phyloP scores from a whole-genome alignment of 805 yeast species.

The Spathaspora passalidarum region DNA sequence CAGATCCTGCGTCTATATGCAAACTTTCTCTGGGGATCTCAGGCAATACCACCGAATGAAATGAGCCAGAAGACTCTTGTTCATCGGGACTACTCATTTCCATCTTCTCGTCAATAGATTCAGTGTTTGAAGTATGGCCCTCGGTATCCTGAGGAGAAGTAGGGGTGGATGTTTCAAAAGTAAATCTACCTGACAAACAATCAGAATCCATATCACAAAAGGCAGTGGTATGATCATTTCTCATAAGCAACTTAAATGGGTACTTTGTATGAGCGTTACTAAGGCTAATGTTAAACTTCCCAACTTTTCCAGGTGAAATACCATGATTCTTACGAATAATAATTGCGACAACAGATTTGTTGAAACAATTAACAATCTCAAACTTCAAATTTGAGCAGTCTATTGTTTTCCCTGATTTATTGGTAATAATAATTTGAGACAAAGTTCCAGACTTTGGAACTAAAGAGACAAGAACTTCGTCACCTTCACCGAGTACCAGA shows the following conservation, averaged over 20 bases:
- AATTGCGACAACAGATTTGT: slow-evolving; percentile 21
- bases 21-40: slow-evolving; percentile 26
- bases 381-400: slow-evolving; percentile 30
- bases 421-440: slow-evolving; percentile 30
- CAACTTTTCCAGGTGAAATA: slow-evolving; percentile 25
- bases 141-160: not conserved
- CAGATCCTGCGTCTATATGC: slow-evolving; percentile 11
- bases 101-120: slow-evolving; percentile 4
- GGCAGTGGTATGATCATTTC: slow-evolving; percentile 17
- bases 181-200: slow-evolving; percentile 21
- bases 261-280: slow-evolving; percentile 28
- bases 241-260: slow-evolving; percentile 30
- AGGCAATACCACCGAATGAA: slow-evolving; percentile 29
- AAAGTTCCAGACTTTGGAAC: slow-evolving; percentile 29
- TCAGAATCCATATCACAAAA: slow-evolving; percentile 20
- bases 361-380: slow-evolving; percentile 28
- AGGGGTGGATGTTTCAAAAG: slow-evolving; percentile 3
- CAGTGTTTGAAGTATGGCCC: slow-evolving; percentile 7
- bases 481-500: slow-evolving; percentile 1
- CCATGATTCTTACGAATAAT: slow-evolving; percentile 30
- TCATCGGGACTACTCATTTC: not conserved
- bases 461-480: slow-evolving; percentile 18
- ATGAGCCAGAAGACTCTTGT: not conserved
- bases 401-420: slow-evolving; percentile 22
- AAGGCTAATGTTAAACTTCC: slow-evolving; percentile 33